Evolutionary conservation across 2,329 filamentous ascomycete genomes (phyloP).

Genomic region (Calonectria pseudoturangicola): DNA sequence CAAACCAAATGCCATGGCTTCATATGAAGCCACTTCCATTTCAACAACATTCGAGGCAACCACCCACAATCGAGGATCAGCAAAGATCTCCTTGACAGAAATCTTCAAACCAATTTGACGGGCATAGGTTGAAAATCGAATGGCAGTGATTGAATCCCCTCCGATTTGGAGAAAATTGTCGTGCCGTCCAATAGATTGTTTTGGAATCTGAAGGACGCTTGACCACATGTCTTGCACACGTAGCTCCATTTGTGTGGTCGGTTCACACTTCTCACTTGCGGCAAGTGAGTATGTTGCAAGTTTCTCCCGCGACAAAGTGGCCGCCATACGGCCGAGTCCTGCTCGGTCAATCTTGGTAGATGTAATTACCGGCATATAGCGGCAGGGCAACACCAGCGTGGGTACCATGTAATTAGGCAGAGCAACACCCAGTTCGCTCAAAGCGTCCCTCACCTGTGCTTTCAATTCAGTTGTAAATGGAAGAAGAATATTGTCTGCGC

Average conservation of each 20-base stretch:
- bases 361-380: slow-evolving; percentile 22
- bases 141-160: slow-evolving; percentile 40
- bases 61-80: slow-evolving; percentile 19
- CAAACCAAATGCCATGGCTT: neutral
- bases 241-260: neutral
- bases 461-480: neutral
- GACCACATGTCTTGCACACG: slow-evolving; percentile 57
- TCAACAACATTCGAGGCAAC: neutral
- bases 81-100: slow-evolving; percentile 37
- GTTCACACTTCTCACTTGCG: neutral
- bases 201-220: slow-evolving; percentile 51
- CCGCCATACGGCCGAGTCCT: slow-evolving; percentile 31
- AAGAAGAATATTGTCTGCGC: neutral
- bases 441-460: neutral
- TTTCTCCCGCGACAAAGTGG: slow-evolving; percentile 36
- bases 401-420: slow-evolving; percentile 48
- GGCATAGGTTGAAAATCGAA: slow-evolving; percentile 49
- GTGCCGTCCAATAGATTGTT: slow-evolving; percentile 44
- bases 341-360: slow-evolving; percentile 47
- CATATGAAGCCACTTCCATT: neutral
- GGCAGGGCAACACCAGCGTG: slow-evolving; percentile 37
- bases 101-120: slow-evolving; percentile 21
- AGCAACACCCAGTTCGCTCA: neutral
- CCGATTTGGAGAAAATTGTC: slow-evolving; percentile 38
- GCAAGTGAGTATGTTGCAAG: neutral